Evolutionary conservation across 176 grass and related monocot genomes (phyloP), one percentile per base, ranked within the genome.

Genomic region (Triticum dicoccoides): DNA sequence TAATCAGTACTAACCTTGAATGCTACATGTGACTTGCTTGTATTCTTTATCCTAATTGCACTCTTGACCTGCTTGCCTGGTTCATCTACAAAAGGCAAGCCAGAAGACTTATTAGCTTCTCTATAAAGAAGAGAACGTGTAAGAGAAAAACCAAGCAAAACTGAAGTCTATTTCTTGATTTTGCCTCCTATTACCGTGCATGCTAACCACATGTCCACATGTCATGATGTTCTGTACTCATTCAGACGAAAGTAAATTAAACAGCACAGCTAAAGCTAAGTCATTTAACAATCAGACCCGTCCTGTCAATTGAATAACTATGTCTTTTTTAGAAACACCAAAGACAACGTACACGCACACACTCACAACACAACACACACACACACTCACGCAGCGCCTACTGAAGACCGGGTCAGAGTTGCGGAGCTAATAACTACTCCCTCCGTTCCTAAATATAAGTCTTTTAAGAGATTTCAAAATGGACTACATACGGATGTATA

Each of bases 21-120:
- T 87, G 92, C 94, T 64, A 94, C 90, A 80, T 93, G 87, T 39
- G 92, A 96, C 69, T 99, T 99, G 94, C 94, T 96, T 77, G 90
- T 93, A 82, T 99, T 99, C 83, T 99, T 99, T 88, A 96, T 99
- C 93, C 85, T 92, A 75, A 99, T 86, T 44, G 94, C 97, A 24
- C 97, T 99, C 80, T 64, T 99, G 42, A 91, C 97, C 90, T 96
- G 94, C 81, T 99, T 96, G 42, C 97, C 97, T 84, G 94, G 92
- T 93, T 99, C 92, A 91, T 99, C 97, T 99, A 88, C 73, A 89
- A 35, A 76, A 77, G 61, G 17, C 3, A 93, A 85, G 33, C 75
- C 8, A 0, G 32, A 18, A 37, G 45, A 69, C 65, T 13, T 45
- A 69, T 80, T 75, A 90, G 80, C 58, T 47, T 87, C 74, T 80